These are phyloP conservation scores for Alternaria infectoria DNA, from an alignment of 2,329 filamentous ascomycete genomes.

Conservation along the genomic window DNA sequence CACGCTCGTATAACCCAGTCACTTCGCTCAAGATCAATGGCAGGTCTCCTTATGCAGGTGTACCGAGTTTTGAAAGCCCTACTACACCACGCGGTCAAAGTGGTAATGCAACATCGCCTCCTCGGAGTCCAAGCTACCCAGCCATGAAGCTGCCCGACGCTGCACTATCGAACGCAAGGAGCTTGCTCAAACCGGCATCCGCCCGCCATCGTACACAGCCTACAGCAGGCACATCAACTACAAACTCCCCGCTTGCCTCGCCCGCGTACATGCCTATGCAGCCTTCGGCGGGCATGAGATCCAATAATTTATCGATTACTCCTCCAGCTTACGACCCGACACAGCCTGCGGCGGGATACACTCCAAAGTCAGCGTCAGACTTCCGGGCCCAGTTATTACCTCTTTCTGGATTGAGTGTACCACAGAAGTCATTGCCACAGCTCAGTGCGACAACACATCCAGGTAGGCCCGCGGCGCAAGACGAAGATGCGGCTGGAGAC, in stretches of 20 bases:
- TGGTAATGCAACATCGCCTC: neutral
- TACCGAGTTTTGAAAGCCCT: too few relatives aligned
- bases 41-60: neutral
- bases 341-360: neutral
- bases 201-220: neutral
- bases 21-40: neutral
- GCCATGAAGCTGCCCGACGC: neutral
- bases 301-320: neutral
- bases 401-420: neutral
- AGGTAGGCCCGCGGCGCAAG: neutral
- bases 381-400: neutral
- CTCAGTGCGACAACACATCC: neutral
- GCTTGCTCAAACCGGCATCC: neutral
- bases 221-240: neutral
- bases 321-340: neutral
- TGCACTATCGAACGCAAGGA: neutral
- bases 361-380: neutral
- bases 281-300: neutral
- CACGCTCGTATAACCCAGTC: neutral
- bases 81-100: neutral
- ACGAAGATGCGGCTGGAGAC: neutral
- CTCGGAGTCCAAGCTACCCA: neutral
- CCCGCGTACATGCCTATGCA: too few relatives aligned
- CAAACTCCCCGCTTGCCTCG: too few relatives aligned
- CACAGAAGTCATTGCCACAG: neutral